These are phyloP conservation scores for Flaveria linearis DNA, from an alignment of 129 eudicot species.

Conservation along the genomic window DNA sequence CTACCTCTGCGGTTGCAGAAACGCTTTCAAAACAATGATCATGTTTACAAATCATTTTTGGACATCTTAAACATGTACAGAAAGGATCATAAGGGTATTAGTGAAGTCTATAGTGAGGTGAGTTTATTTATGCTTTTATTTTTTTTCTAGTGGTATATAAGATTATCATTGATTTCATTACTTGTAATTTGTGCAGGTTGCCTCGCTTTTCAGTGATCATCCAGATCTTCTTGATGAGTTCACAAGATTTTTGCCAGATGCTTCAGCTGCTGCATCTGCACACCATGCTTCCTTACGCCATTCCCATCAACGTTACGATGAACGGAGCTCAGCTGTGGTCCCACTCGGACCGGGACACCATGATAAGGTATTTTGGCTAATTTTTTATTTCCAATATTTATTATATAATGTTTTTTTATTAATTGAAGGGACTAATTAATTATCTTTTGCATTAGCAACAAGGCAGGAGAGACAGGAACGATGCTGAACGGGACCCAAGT, in stretches of 20 bases:
- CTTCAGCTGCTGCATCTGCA: conserved; percentile 69
- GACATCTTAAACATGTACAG: conserved; percentile 91
- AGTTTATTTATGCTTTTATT: conserved; percentile 22
- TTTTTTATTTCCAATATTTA: not conserved
- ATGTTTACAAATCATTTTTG: conserved; percentile 78
- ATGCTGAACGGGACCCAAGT: conserved; percentile 55
- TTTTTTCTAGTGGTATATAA: not conserved
- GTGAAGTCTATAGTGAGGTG: conserved; percentile 87
- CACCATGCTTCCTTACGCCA: conserved; percentile 56
- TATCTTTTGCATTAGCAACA: conserved; percentile 49
- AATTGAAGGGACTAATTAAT: not conserved
- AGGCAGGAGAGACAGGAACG: conserved; percentile 50
- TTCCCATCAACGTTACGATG: conserved; percentile 58
- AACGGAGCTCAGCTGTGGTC: conserved; percentile 57
- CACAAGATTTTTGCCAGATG: conserved; percentile 91
- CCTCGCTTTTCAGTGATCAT: conserved; percentile 77
- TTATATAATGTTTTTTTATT: not conserved
- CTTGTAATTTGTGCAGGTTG: conserved; percentile 55
- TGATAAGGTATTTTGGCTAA: conserved; percentile 50
- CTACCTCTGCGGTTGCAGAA: conserved; percentile 50
- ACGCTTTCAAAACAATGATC: conserved; percentile 79
- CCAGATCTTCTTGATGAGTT: conserved; percentile 87
- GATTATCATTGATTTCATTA: not conserved
- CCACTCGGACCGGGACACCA: conserved; percentile 45
- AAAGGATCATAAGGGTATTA: conserved; percentile 81